A percentile compares a stretch with the other conserved stretches of the same genome.
phyloP scores from a whole-genome alignment of 306 rosid genomes.

The Prunus dulcis region DNA sequence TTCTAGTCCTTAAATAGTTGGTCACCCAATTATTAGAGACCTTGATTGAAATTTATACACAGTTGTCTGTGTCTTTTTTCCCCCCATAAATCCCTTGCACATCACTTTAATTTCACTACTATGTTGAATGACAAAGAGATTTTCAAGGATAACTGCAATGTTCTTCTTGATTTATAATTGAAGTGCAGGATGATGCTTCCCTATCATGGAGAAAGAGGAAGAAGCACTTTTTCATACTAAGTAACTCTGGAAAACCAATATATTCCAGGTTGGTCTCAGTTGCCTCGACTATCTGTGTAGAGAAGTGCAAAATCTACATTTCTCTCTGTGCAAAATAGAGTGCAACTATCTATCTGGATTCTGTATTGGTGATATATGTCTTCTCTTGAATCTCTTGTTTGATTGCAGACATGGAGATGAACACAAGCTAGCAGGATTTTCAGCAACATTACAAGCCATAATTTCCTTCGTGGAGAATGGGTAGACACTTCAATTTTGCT shows the following conservation, averaged over 20 bases:
- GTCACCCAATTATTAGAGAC: constrained; percentile 2
- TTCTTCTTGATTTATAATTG: constrained; percentile 47
- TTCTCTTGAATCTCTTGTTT: constrained; percentile 26
- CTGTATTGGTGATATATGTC: constrained; percentile 15
- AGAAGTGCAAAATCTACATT: constrained; percentile 12
- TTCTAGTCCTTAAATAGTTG: background rate
- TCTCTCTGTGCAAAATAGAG: background rate
- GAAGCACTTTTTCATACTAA: constrained; percentile 82
- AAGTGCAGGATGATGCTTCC: constrained; percentile 95
- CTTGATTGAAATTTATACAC: background rate
- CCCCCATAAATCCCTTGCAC: background rate
- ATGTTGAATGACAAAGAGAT: constrained; percentile 6
- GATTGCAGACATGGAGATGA: constrained; percentile 80
- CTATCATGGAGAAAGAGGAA: constrained; percentile 93
- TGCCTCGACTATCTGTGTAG: constrained; percentile 13
- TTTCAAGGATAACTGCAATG: constrained; percentile 24
- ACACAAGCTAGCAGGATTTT: constrained; percentile 96
- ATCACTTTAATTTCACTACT: constrained; percentile 5
- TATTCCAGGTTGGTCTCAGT: constrained; percentile 69
- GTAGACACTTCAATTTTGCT: constrained; percentile 39
- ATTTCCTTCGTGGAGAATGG: constrained; percentile 94
- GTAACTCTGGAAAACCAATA: constrained; percentile 95
- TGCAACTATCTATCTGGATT: constrained; percentile 1
- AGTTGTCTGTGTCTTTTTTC: background rate
- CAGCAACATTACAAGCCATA: constrained; percentile 95